phyloP scores from a whole-genome alignment of 768 basidiomycete genomes.

The Phanerochaete carnosa region DNA sequence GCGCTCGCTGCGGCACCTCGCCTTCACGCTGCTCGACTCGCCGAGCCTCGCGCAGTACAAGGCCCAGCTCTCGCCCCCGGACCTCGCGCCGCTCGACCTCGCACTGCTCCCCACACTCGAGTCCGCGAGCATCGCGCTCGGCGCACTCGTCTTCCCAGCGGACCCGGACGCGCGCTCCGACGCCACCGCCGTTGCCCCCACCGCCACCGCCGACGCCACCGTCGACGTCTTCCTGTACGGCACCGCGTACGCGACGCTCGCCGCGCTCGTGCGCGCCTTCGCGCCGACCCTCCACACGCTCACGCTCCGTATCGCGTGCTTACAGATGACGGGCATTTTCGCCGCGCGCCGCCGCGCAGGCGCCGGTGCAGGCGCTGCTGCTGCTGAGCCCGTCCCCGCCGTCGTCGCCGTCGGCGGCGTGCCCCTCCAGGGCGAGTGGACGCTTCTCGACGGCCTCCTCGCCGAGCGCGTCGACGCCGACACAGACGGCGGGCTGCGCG shows the following conservation, averaged over 20 bases:
- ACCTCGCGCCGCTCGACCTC: background rate
- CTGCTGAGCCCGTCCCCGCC: background rate
- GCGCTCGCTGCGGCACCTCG: background rate
- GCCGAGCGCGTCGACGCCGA: background rate
- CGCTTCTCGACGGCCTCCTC: background rate
- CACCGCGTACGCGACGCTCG: background rate
- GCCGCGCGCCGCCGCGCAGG: background rate
- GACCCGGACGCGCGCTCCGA: no score
- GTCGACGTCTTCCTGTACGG: background rate
- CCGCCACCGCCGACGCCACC: background rate
- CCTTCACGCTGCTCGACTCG: background rate
- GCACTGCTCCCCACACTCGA: background rate
- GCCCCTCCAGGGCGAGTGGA: background rate
- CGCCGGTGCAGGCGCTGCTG: no score
- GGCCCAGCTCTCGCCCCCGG: background rate
- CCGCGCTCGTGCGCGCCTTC: background rate
- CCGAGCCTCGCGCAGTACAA: background rate
- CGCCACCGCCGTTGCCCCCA: no score
- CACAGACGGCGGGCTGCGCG: background rate
- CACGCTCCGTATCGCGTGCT: background rate
- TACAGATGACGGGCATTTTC: background rate
- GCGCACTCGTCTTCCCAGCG: background rate
- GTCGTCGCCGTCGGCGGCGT: background rate
- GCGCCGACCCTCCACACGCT: background rate
- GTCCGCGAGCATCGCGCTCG: background rate